These are phyloP conservation scores for Puccinia horiana DNA, from an alignment of 1,284 basidiomycete genomes.

Conservation along the genomic window DNA sequence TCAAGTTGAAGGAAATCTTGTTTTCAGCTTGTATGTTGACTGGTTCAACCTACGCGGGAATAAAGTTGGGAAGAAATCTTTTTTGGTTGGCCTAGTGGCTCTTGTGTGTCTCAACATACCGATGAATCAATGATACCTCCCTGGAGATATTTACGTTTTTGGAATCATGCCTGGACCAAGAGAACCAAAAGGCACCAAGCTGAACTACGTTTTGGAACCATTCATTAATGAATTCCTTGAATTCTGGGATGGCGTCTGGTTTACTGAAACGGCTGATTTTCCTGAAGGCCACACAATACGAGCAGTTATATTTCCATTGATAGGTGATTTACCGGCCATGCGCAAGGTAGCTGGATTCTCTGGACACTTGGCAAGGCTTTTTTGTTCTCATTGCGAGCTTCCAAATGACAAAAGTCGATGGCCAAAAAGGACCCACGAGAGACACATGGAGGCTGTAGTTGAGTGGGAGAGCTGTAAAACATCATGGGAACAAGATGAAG, in stretches of 20 bases:
- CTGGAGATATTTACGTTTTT: no score
- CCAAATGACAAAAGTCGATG: not conserved
- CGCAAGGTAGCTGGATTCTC: slow-evolving; percentile 17
- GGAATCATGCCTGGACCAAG: no score
- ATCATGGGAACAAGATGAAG: not conserved
- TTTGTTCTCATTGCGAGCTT: not conserved
- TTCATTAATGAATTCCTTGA: not conserved
- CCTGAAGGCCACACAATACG: not conserved
- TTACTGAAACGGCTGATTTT: not conserved
- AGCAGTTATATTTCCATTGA: slow-evolving; percentile 14
- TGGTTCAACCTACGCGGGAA: slow-evolving; percentile 3
- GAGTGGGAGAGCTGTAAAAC: not conserved
- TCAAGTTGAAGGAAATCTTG: not conserved
- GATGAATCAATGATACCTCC: no score
- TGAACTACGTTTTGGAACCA: not conserved
- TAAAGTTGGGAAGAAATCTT: not conserved
- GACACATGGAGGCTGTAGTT: not conserved
- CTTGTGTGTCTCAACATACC: slow-evolving; percentile 14
- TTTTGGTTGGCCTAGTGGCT: not conserved
- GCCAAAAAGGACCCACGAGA: not conserved
- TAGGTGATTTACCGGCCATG: not conserved
- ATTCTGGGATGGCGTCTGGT: not conserved
- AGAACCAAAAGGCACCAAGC: no score
- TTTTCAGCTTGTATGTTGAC: slow-evolving; percentile 22
- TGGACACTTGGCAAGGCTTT: not conserved